Conservation (phyloP, 2,329 filamentous ascomycete genomes). For the Cladophialophora yegresii region DNA sequence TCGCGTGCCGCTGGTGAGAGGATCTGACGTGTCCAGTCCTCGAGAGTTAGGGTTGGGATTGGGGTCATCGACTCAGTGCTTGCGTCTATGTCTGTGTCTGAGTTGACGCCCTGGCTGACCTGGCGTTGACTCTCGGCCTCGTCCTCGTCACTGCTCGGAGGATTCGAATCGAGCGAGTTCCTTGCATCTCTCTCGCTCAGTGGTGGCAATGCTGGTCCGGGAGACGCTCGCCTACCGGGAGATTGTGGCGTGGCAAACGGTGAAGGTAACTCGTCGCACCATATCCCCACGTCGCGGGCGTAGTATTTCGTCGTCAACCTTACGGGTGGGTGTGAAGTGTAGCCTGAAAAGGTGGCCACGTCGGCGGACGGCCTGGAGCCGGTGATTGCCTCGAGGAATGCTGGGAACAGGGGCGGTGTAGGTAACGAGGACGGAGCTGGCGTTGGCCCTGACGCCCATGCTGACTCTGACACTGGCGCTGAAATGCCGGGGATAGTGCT, state of each 20-base stretch:
- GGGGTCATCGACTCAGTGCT: not conserved
- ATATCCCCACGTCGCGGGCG: conserved; percentile 47
- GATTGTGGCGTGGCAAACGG: not conserved
- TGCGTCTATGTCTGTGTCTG: not conserved
- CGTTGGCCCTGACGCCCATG: conserved; percentile 4
- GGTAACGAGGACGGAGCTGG: conserved; percentile 9
- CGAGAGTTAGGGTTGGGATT: conserved; percentile 11
- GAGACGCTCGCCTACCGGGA: not conserved
- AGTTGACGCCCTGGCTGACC: not conserved
- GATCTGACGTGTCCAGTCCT: conserved; percentile 47
- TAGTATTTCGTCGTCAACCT: conserved; percentile 49
- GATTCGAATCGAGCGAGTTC: not conserved
- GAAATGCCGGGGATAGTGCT: not conserved
- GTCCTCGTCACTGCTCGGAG: too few species aligned
- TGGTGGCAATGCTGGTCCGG: not conserved
- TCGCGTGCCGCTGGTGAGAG: conserved; percentile 46
- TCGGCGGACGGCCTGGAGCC: conserved; percentile 28
- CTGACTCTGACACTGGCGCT: conserved; percentile 3
- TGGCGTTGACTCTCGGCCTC: not conserved
- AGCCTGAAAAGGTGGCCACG: conserved; percentile 46
- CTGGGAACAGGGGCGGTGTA: conserved; percentile 27
- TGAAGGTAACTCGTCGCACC: conserved; percentile 50
- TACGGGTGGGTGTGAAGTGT: conserved; percentile 50
- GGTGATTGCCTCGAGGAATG: conserved; percentile 33
- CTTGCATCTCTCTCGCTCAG: too few species aligned